Evolutionary conservation across 2,329 filamentous ascomycete genomes (phyloP), one percentile per base, ranked within the genome.

Genomic region (Pseudocercospora eumusae): DNA sequence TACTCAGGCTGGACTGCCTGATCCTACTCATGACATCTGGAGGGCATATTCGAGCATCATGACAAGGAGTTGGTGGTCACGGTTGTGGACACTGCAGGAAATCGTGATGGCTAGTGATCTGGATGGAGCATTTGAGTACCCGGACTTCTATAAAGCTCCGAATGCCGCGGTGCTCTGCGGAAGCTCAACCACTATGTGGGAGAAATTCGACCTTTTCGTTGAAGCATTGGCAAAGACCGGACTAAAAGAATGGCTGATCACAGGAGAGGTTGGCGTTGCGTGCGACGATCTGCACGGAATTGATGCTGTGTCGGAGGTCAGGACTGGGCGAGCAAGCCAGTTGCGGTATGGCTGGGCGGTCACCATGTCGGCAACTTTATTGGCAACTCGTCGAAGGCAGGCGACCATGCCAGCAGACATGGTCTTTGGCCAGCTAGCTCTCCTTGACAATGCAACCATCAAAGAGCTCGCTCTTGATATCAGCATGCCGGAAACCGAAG

Each of bases 251-350:
- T 56, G 53, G 53, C 28, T 56, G 21, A 23, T 56, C 33, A 56
- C 53, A 10, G 53, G 53, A 11, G 28, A 56, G 33, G 1, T 40
- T 25, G 53, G 40, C 9, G n/a, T 42, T 42, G 28, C 21, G 4
- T 56, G 53, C 28, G 33, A 56, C 40, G 28, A 56, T 56, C 53
- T 56, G 8, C 53, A 56, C 53, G 53, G 53, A 11, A 33, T 56
- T 23, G 53, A 56, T 42, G 53, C 53, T 33, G 40, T 56, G 13
- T n/a, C 53, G 6, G 53, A 56, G 20, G 53, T 56, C 13, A 28
- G 53, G 9, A 56, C 53, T 15, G 53, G 53, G 9, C 33, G 53
- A 15, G 53, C 21, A 42, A 56, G 31, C 20, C 23, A 21, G 53
- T 13, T 56, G 27, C 53, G 33, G 1, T 42, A 56, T 10, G 28